Evolutionary conservation across 148 eudicot species (phyloP).

Genomic region (Linanthus parryae): DNA sequence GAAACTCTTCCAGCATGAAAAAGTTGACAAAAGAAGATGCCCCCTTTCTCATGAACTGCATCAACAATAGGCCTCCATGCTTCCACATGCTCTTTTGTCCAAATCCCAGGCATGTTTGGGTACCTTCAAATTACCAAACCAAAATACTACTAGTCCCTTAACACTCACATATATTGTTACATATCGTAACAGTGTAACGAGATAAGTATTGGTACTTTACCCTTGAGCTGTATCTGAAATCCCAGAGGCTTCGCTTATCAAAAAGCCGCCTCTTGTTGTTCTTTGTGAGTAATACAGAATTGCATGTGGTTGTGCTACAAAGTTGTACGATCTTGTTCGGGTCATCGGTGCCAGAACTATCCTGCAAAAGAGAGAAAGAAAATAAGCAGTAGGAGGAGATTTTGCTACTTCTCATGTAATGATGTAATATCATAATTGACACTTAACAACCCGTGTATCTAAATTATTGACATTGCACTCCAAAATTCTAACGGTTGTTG

Average conservation of each 20-base stretch:
- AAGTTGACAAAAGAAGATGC: constrained; percentile 21
- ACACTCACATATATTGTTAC: too few species aligned
- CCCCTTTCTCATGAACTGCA: constrained; percentile 28
- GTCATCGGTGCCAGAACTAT: constrained; percentile 50
- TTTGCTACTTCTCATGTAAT: too few species aligned
- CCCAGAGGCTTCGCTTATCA: constrained; percentile 40
- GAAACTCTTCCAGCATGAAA: constrained; percentile 27
- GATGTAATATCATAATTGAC: too few species aligned
- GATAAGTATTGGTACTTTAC: too few species aligned
- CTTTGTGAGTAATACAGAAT: constrained; percentile 46
- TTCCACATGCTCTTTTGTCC: constrained; percentile 29
- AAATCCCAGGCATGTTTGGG: constrained; percentile 19
- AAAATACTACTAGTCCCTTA: too few species aligned
- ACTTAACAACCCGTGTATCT: too few species aligned
- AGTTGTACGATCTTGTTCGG: constrained; percentile 27
- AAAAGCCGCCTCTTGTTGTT: constrained; percentile 36
- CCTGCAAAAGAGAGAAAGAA: constrained; percentile 12
- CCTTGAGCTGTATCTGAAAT: constrained; percentile 31
- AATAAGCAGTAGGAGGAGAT: too few species aligned
- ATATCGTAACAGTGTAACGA: too few species aligned
- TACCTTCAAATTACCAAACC: constrained; percentile 9
- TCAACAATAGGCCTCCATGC: constrained; percentile 31
- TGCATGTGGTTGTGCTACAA: constrained; percentile 41
- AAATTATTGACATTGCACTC: too few species aligned
- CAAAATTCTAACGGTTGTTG: too few species aligned